Base-by-base conservation (phyloP, 2,329 filamentous ascomycete genomes). In the Tolypocladium inflatum region DNA sequence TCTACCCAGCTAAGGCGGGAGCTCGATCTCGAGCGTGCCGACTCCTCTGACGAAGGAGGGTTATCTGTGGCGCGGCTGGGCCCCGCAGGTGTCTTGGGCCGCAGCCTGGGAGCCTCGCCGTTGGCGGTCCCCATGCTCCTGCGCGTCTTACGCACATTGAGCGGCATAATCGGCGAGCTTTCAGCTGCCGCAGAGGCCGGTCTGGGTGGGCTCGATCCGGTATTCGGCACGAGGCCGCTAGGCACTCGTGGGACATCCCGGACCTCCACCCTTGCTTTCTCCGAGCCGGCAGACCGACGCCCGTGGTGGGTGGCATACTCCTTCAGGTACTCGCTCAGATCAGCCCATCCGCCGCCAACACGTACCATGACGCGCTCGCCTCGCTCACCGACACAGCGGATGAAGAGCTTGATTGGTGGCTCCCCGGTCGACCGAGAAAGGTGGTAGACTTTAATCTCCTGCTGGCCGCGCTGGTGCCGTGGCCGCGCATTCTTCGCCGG, bases 321-420 rank as follows among this genome's bases (percentile, higher is more conserved):
- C 65, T 91, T 88, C 48, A 99, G 80, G 68, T 97, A 99, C 71
- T 97, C 94, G 42, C 89, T 93, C 23, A 99, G 78, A 71, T 99
- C 94, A 17, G 92, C 91, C 94, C 94, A 99, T n/a, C 94, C 94
- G 59, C 94, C 94, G 15, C 94, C 94, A 15, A 99, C 93, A 41
- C 94, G 89, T 9, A 99, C 94, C 94, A 99, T 97, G 61, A 97
- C 91, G 55, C 94, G 86, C 72, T 97, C 91, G 19, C 90, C 90
- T 58, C 85, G 81, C 70, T 96, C 91, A 55, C 94, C 94, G 2
- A 99, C 92, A 2, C 91, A 86, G 19, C 94, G 88, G 56, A 99
- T 92, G 67, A 95, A 96, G 6, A 99, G 83, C 73, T 97, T 97
- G 68, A 97, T 92, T 0, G 94, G 94, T 15, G 90, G 84, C 63